These are phyloP conservation scores for Heliamphora exappendiculata DNA, from an alignment of 148 eudicot genomes.

Conservation along the genomic window DNA sequence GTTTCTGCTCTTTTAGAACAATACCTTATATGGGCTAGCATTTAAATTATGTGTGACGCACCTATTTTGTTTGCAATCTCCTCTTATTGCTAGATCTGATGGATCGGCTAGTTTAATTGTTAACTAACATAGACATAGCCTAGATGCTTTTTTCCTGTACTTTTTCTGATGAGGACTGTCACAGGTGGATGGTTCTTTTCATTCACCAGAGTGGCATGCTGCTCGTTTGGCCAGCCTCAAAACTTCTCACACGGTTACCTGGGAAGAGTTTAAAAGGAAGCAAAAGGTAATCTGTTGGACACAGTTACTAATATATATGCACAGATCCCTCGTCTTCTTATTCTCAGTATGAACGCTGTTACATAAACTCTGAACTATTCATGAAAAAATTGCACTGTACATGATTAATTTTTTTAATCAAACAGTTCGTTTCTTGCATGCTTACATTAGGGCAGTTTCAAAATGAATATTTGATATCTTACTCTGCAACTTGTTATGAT, in stretches of 20 bases:
- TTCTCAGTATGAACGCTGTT: background rate
- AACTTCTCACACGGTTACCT: conserved; percentile 91
- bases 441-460: background rate
- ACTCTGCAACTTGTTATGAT: background rate
- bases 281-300: conserved; percentile 67
- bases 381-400: background rate
- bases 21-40: background rate
- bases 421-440: background rate
- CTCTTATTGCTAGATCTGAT: background rate
- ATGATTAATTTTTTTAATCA: background rate
- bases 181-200: conserved; percentile 99
- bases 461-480: background rate
- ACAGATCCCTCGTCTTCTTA: background rate
- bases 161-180: conserved; percentile 74
- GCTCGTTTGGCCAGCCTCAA: conserved; percentile 98
- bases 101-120: background rate
- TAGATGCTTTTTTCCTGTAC: conserved; percentile 11
- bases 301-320: background rate
- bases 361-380: background rate
- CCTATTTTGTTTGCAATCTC: background rate
- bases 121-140: background rate
- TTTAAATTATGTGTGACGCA: background rate
- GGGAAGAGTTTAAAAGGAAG: conserved; percentile 95
- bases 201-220: conserved; percentile 99
- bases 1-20: background rate